phyloP scores from a whole-genome alignment of 1,284 basidiomycete genomes.

The Takashimella tepidaria region DNA sequence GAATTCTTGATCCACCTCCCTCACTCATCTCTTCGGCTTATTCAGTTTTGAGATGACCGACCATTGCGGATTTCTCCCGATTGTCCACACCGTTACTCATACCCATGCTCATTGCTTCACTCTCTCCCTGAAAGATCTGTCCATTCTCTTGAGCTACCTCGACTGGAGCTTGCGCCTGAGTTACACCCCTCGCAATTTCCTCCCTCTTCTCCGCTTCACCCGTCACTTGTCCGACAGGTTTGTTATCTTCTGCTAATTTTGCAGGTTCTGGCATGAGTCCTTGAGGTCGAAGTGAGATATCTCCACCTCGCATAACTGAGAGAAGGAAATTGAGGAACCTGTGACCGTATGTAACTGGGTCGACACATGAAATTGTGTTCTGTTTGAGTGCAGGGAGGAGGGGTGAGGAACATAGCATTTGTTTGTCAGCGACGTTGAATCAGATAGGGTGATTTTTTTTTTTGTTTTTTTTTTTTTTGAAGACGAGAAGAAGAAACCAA shows the following conservation, averaged over 20 bases:
- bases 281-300: slow-evolving; percentile 36
- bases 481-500: not conserved
- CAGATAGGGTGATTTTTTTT: slow-evolving; percentile 1
- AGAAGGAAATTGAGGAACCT: slow-evolving; percentile 84
- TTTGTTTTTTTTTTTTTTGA: not conserved
- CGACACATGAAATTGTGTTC: slow-evolving; percentile 91
- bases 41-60: slow-evolving; percentile 25
- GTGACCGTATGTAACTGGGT: slow-evolving; percentile 73
- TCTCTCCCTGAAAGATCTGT: too few species aligned
- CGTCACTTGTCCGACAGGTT: slow-evolving; percentile 3
- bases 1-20: too few species aligned
- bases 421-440: slow-evolving; percentile 10
- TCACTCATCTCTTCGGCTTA: too few species aligned
- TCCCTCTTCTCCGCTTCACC: slow-evolving; percentile 7
- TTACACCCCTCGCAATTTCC: not conserved
- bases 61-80: slow-evolving; percentile 7
- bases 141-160: too few species aligned
- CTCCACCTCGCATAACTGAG: slow-evolving; percentile 78
- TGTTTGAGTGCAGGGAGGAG: slow-evolving; percentile 45
- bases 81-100: not conserved
- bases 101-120: too few species aligned
- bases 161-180: not conserved
- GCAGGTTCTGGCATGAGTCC: slow-evolving; percentile 22
- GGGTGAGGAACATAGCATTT: too few species aligned
- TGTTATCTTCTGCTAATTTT: slow-evolving; percentile 3